A percentile compares a stretch with the other conserved stretches of the same genome.
phyloP scores from a whole-genome alignment of 1,284 basidiomycete genomes.

The Neonothopanus nambi region DNA sequence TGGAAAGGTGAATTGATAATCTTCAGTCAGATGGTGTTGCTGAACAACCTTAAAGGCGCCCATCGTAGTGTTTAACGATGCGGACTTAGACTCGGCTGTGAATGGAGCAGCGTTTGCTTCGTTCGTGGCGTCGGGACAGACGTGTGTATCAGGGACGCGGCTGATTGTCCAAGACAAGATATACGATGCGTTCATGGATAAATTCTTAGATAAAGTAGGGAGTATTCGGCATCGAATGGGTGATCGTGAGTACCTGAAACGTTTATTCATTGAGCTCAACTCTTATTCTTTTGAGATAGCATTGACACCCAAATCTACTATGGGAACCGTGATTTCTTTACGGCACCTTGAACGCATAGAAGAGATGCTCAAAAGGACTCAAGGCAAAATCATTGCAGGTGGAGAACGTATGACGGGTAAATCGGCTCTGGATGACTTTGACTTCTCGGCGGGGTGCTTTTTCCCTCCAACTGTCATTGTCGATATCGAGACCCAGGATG shows the following conservation, averaged over 20 bases:
- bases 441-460: conserved; percentile 70
- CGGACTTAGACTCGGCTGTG: conserved; percentile 66
- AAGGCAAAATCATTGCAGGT: conserved; percentile 61
- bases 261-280: background rate
- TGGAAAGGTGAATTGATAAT: conserved; percentile 56
- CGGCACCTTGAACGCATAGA: conserved; percentile 67
- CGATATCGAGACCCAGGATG: conserved; percentile 56
- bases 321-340: conserved; percentile 75
- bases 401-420: conserved; percentile 61
- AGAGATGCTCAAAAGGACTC: conserved; percentile 60
- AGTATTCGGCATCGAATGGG: conserved; percentile 71
- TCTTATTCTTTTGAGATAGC: conserved; percentile 41
- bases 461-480: conserved; percentile 76
- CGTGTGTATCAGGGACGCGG: conserved; percentile 79
- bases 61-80: conserved; percentile 75
- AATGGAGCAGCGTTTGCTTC: conserved; percentile 82
- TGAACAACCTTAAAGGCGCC: conserved; percentile 54
- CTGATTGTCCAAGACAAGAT: conserved; percentile 69
- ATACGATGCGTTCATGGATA: conserved; percentile 64
- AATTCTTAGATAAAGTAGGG: conserved; percentile 61
- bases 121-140: conserved; percentile 84
- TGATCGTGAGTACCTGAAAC: conserved; percentile 54
- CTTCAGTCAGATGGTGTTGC: background rate
- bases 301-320: conserved; percentile 63
- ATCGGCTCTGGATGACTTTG: conserved; percentile 66